A percentile compares a stretch with the other conserved stretches of the same genome.
These are phyloP conservation scores for Eucalyptus cloeziana DNA, from an alignment of 345 rosid genomes.

Conservation along the genomic window DNA sequence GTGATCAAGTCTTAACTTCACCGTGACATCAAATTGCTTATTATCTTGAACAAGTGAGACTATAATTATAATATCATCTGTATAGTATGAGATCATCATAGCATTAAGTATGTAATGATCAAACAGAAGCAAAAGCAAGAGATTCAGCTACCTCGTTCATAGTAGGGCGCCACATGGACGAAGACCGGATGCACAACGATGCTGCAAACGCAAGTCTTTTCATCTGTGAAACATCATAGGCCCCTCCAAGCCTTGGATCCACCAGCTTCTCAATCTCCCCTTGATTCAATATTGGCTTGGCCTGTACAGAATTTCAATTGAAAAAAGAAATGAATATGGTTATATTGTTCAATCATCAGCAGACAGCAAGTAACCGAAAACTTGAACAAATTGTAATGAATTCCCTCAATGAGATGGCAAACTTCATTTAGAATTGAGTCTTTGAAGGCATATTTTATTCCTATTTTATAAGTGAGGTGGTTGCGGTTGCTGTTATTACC, in stretches of 20 bases:
- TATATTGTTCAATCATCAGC: background rate
- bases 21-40: background rate
- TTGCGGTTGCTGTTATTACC: slow-evolving; percentile 25
- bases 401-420: background rate
- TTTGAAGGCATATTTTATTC: background rate
- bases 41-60: background rate
- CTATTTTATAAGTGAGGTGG: background rate
- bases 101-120: background rate
- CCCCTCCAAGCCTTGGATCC: slow-evolving; percentile 74
- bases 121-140: background rate
- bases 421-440: background rate
- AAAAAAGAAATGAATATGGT: background rate
- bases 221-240: slow-evolving; percentile 43
- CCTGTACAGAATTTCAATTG: slow-evolving; percentile 21
- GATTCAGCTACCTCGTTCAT: slow-evolving; percentile 64
- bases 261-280: slow-evolving; percentile 54
- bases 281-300: slow-evolving; percentile 53
- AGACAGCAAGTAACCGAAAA: background rate
- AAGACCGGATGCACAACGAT: slow-evolving; percentile 76
- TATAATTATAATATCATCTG: background rate
- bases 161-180: slow-evolving; percentile 76
- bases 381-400: background rate
- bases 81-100: background rate
- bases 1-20: background rate
- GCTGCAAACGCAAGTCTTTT: slow-evolving; percentile 68